Percentiles rank a stretch among this genome's conserved stretches.
Evolutionary conservation across 1,139 yeast genomes (phyloP).

Genomic region (Taphrina wiesneri): DNA sequence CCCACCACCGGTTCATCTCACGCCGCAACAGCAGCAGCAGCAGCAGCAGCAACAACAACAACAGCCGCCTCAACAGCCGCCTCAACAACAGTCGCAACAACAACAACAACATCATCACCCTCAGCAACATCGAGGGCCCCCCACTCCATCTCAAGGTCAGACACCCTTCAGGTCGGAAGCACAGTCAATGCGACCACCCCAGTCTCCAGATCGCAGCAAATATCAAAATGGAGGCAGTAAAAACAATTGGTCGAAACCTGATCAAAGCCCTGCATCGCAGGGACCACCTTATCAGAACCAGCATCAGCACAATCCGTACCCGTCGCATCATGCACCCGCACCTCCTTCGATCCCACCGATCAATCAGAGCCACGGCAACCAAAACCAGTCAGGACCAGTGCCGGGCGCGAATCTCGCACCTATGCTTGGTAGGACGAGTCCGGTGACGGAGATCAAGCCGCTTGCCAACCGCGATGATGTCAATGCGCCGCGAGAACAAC

Average conservation of each 20-base stretch:
- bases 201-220: slow-evolving; percentile 21
- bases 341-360: background rate
- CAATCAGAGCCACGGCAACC: background rate
- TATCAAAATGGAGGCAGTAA: slow-evolving; percentile 3
- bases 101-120: slow-evolving; percentile 28
- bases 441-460: slow-evolving; percentile 32
- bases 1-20: background rate
- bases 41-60: slow-evolving; percentile 24
- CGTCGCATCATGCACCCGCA: background rate
- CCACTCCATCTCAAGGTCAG: slow-evolving; percentile 8
- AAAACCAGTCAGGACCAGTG: background rate
- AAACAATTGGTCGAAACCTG: background rate
- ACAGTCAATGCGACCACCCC: slow-evolving; percentile 23
- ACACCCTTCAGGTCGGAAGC: slow-evolving; percentile 8
- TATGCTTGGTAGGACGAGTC: slow-evolving; percentile 33
- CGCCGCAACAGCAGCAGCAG: slow-evolving; percentile 23
- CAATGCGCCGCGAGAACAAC: slow-evolving; percentile 29
- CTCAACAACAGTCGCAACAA: slow-evolving; percentile 37
- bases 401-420: slow-evolving; percentile 29
- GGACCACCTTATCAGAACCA: background rate
- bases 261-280: background rate
- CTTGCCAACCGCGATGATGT: slow-evolving; percentile 23
- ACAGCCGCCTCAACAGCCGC: slow-evolving; percentile 33
- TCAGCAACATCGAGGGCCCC: slow-evolving; percentile 21
- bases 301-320: background rate